phyloP scores from a whole-genome alignment of 768 basidiomycete species.

The Rhodotorula paludigena region DNA sequence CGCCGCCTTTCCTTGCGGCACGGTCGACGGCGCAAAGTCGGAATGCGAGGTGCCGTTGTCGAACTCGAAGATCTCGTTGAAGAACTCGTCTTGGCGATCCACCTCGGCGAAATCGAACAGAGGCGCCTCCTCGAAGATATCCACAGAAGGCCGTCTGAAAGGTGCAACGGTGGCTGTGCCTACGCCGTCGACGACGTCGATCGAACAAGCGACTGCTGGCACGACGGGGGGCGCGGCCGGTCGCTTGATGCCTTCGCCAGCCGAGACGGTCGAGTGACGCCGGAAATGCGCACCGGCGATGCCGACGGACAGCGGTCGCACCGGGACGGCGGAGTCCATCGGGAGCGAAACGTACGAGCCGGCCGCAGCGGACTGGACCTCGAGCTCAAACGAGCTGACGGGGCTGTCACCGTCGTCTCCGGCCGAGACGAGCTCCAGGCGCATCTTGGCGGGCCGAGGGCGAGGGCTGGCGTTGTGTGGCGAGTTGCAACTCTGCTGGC shows the following conservation, averaged over 20 bases:
- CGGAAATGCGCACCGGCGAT: no score
- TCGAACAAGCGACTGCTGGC: no score
- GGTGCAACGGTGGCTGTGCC: neutral
- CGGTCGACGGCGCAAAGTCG: neutral
- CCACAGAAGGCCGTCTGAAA: neutral
- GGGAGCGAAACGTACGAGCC: slow-evolving; percentile 14
- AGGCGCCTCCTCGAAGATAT: neutral
- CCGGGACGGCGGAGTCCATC: neutral
- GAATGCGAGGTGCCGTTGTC: neutral
- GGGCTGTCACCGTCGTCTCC: neutral
- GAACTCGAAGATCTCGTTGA: slow-evolving; percentile 8
- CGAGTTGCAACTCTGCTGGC: neutral
- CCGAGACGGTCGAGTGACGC: no score
- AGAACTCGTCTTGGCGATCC: neutral
- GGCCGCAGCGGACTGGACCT: neutral
- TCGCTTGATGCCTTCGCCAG: no score
- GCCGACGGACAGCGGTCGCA: neutral
- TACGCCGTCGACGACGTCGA: no score
- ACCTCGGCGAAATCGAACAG: neutral
- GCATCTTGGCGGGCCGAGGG: neutral
- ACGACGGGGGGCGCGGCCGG: no score
- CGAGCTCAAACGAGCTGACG: slow-evolving; percentile 4
- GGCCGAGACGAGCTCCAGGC: slow-evolving; percentile 17
- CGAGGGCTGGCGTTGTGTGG: neutral
- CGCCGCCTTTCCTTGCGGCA: no score